phyloP scores from a whole-genome alignment of 805 yeast genomes.

The Ogataea methylovora region DNA sequence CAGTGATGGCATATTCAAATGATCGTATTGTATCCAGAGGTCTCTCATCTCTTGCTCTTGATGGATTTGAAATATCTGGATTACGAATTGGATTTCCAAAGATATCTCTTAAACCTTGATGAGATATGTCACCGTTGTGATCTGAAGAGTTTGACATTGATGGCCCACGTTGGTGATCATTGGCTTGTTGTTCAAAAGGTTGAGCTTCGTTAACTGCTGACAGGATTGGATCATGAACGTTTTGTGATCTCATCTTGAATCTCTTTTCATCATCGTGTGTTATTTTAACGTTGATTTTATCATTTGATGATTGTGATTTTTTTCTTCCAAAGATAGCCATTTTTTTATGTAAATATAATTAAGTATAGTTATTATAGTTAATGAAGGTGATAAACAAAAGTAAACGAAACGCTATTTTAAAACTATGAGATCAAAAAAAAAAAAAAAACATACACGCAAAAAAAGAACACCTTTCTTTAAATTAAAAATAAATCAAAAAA shows the following conservation, averaged over 20 bases:
- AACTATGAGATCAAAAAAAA: no score
- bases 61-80: slow-evolving; percentile 89
- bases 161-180: slow-evolving; percentile 25
- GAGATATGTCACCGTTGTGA: slow-evolving; percentile 22
- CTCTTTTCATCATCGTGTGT: slow-evolving; percentile 45
- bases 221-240: slow-evolving; percentile 84
- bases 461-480: no score
- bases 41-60: slow-evolving; percentile 88
- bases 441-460: no score
- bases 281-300: slow-evolving; percentile 28
- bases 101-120: slow-evolving; percentile 59
- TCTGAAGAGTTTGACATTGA: slow-evolving; percentile 26
- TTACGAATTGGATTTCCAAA: slow-evolving; percentile 76
- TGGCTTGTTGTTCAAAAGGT: slow-evolving; percentile 71
- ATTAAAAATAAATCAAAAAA: no score
- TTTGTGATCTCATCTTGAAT: slow-evolving; percentile 57
- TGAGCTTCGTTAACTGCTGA: slow-evolving; percentile 93
- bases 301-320: slow-evolving; percentile 20
- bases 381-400: no score
- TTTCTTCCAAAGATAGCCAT: slow-evolving; percentile 42
- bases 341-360: no score
- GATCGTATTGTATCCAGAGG: slow-evolving; percentile 93
- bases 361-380: no score
- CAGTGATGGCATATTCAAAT: slow-evolving; percentile 91
- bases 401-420: no score